Conservation (phyloP, 768 basidiomycete genomes). For the Boletus pseudo-olivaceus region DNA sequence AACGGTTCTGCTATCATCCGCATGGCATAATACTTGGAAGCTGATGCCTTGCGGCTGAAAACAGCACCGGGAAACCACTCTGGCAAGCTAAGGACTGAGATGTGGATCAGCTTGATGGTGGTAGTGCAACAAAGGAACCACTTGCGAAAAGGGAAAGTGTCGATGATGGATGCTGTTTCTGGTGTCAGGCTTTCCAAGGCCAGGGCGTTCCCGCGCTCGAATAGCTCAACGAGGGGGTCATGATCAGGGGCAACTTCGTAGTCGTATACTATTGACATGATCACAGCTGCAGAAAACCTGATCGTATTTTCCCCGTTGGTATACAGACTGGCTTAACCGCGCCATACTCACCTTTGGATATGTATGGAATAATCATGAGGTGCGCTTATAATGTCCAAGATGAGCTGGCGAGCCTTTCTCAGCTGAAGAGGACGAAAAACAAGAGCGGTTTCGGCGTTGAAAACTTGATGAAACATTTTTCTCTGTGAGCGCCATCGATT, state of each 20-base stretch:
- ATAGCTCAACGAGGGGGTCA: conserved; percentile 37
- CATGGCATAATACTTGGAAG: conserved; percentile 2
- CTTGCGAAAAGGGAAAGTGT: conserved; percentile 23
- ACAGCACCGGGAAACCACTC: conserved; percentile 22
- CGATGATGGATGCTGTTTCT: conserved; percentile 12
- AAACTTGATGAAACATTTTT: conserved; percentile 23
- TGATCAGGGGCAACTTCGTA: conserved; percentile 32
- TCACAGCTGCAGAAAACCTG: conserved; percentile 35
- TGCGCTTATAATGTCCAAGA: conserved; percentile 8
- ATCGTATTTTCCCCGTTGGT: not conserved
- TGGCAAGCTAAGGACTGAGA: conserved; percentile 22
- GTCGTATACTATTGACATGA: conserved; percentile 42
- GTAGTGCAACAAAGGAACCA: not conserved
- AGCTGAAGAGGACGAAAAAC: conserved; percentile 17
- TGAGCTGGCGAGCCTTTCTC: conserved; percentile 17
- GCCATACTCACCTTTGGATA: conserved; percentile 7
- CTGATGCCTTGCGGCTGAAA: conserved; percentile 25
- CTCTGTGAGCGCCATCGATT: conserved; percentile 24
- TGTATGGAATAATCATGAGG: conserved; percentile 5
- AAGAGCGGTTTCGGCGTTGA: conserved; percentile 13
- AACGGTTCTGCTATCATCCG: conserved; percentile 17
- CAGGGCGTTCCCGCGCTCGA: conserved; percentile 30
- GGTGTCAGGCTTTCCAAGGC: conserved; percentile 15
- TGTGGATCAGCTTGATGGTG: not conserved
- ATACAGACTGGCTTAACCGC: no score